Evolutionary conservation across 192 early-diverging fungal species (phyloP).

Genomic region (Coemansia sp.): DNA sequence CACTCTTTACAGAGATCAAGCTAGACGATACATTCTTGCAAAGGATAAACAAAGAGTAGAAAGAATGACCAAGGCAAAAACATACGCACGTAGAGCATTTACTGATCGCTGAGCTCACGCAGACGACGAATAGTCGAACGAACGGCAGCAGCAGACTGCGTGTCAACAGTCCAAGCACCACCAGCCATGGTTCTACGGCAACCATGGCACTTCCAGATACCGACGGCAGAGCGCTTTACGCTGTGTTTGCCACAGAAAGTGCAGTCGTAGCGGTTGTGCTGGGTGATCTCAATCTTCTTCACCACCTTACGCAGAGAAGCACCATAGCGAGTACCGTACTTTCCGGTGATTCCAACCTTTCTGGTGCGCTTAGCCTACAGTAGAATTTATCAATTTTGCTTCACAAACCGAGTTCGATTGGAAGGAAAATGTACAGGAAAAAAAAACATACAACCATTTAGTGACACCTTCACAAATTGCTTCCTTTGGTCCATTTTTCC

Average conservation of each 20-base stretch:
- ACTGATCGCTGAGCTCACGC: conserved; percentile 87
- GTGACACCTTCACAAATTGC: no score
- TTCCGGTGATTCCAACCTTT: conserved; percentile 99
- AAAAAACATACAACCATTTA: no score
- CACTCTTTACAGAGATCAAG: background rate
- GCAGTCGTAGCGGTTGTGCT: conserved; percentile 99
- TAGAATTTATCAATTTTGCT: conserved; percentile 6
- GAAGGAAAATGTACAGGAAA: no score
- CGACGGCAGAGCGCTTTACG: conserved; percentile 92
- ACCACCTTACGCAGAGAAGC: conserved; percentile 96
- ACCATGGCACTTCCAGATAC: conserved; percentile 98
- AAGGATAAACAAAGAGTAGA: background rate
- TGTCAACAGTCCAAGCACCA: conserved; percentile 89
- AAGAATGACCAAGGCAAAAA: conserved; percentile 12
- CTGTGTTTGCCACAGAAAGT: conserved; percentile 99
- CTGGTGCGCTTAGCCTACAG: conserved; percentile 89
- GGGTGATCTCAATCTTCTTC: conserved; percentile 99
- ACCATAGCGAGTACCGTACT: conserved; percentile 99
- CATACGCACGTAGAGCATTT: conserved; percentile 42
- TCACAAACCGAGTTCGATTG: background rate
- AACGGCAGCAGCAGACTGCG: conserved; percentile 86
- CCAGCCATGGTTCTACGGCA: conserved; percentile 95
- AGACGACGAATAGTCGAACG: conserved; percentile 98
- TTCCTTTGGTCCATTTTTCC: no score
- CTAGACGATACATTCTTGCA: conserved; percentile 3